Base-by-base conservation (phyloP, 2,329 filamentous ascomycete genomes). In the Colletotrichum eleusines region DNA sequence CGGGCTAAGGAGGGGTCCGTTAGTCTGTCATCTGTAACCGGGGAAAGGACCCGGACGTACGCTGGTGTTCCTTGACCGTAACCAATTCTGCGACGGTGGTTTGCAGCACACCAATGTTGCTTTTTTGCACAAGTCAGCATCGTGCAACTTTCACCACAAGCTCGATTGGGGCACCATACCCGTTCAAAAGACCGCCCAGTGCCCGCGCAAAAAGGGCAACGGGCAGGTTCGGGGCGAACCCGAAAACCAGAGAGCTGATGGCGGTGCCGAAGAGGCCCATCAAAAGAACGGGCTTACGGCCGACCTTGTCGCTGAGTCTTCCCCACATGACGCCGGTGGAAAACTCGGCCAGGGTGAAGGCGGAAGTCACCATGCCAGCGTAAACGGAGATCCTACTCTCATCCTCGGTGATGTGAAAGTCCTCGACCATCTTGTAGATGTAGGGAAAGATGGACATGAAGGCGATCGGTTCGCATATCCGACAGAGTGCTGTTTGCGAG, bases 371-470 rank as follows among this genome's bases (percentile, higher is more conserved):
- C 90, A 98, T 93, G 77, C 96, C 95, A 33, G 94, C 94, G 80
- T 97, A 98, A 67, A 98, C 89, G 18, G 95, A 93, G 75, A 98
- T 97, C 78, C 92, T 90, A 76, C 88, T 90, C 73, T 92, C 86
- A 78, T 94, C 90, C 57, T 93, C 86, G 73, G 94, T 93, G 78
- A 97, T 91, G 77, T 93, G 86, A 82, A 98, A 98, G 72, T 94
- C 94, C 77, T 94, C 87, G 76, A 98, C 92, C 96, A 99, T 98
- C 85, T 93, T 95, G 84, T 97, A 98, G 76, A 97, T 94, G 81
- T 98, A 99, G 1, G 96, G 96, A 80, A 99, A 98, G 76, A 98
- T 98, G 64, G 95, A 98, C 94, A 98, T 98, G 86, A 99, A 98
- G 7, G 96, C 96, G 81, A 99, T 98, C 63, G 96, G 96, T 80